phyloP scores from a whole-genome alignment of 225 moss, liverwort and hornwort species.

The Lunularia cruciata region DNA sequence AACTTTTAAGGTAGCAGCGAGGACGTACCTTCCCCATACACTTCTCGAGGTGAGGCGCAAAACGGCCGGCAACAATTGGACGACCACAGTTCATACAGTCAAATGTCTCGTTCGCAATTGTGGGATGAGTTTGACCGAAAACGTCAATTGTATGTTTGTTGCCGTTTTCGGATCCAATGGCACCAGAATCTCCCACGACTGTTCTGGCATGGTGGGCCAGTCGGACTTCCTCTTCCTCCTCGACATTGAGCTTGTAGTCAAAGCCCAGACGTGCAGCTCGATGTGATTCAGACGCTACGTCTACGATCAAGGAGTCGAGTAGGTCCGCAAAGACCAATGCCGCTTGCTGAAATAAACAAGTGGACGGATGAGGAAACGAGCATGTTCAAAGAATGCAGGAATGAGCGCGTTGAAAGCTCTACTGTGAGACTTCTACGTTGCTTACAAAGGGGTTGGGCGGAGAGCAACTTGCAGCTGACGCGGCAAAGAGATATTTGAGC shows the following conservation, averaged over 20 bases:
- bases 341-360: slow-evolving; percentile 42
- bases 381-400: neutral
- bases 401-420: neutral
- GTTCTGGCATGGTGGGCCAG: slow-evolving; percentile 64
- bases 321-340: slow-evolving; percentile 69
- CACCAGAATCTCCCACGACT: slow-evolving; percentile 62
- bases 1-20: too few species aligned
- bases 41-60: slow-evolving; percentile 94
- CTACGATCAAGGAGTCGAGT: slow-evolving; percentile 82
- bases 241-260: slow-evolving; percentile 81
- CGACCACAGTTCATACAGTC: slow-evolving; percentile 96
- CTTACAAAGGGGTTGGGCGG: neutral
- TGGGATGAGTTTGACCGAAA: slow-evolving; percentile 85
- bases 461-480: neutral
- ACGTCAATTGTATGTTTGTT: slow-evolving; percentile 88
- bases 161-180: slow-evolving; percentile 58
- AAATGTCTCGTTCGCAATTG: slow-evolving; percentile 81
- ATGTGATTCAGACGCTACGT: slow-evolving; percentile 87
- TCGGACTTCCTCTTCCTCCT: slow-evolving; percentile 88
- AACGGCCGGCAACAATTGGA: slow-evolving; percentile 88
- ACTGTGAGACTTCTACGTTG: neutral
- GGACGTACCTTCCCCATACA: slow-evolving; percentile 90
- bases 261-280: slow-evolving; percentile 81
- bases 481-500: neutral
- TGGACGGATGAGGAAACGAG: neutral